These are phyloP conservation scores for Arthromyces matolae DNA, from an alignment of 768 basidiomycete species.

Conservation along the genomic window DNA sequence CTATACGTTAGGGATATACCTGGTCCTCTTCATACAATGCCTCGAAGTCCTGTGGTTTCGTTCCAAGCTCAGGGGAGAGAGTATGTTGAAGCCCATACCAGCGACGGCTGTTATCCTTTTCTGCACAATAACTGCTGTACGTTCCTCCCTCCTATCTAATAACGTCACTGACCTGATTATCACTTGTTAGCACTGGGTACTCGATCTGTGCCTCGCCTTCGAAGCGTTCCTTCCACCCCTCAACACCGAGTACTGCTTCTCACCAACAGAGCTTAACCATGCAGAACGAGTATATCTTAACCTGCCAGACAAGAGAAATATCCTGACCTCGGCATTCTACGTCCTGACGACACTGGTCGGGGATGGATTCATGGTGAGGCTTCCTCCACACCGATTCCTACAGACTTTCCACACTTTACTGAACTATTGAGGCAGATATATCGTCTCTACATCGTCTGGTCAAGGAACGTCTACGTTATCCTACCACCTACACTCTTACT, in stretches of 20 bases:
- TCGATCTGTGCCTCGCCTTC: constrained; percentile 9
- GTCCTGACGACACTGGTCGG: constrained; percentile 12
- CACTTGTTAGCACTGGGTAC: background rate
- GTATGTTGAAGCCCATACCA: constrained; percentile 18
- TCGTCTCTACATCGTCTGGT: constrained; percentile 15
- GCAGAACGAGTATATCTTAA: constrained; percentile 13
- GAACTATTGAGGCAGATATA: constrained; percentile 5
- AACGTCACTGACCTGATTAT: background rate
- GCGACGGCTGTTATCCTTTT: constrained; percentile 18
- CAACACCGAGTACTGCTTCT: constrained; percentile 7
- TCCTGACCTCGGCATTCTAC: constrained; percentile 10
- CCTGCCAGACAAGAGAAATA: constrained; percentile 7
- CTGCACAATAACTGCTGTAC: constrained; percentile 18
- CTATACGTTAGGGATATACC: constrained; percentile 19
- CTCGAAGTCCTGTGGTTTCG: constrained; percentile 14
- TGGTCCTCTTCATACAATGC: constrained; percentile 18
- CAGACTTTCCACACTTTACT: background rate
- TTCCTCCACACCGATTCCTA: background rate
- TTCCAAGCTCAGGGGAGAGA: constrained; percentile 12
- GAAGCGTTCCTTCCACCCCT: constrained; percentile 10
- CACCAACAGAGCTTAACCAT: constrained; percentile 6
- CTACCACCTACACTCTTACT: constrained; percentile 10
- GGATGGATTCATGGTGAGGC: constrained; percentile 14
- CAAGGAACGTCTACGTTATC: constrained; percentile 7
- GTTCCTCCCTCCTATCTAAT: constrained; percentile 1